Evolutionary conservation across 164 flowering plant genomes (phyloP).

Genomic region (Saururus chinensis): DNA sequence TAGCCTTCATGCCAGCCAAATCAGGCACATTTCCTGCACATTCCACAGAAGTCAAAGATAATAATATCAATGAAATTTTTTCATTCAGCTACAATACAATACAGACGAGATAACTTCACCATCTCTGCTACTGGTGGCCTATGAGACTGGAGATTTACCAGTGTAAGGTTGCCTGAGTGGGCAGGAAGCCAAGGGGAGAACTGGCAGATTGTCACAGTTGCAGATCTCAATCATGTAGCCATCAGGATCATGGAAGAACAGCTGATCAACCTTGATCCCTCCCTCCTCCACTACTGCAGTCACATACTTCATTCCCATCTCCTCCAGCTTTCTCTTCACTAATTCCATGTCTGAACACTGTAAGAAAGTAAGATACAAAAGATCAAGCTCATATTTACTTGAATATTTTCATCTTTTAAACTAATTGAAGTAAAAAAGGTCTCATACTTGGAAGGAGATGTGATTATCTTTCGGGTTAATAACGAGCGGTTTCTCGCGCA

Average conservation of each 20-base stretch:
- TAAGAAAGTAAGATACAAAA: not conserved
- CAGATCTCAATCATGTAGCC: constrained; percentile 81
- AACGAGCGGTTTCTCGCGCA: constrained; percentile 20
- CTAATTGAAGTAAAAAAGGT: not conserved
- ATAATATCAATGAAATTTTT: too few species aligned
- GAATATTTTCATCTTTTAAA: not conserved
- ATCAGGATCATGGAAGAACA: constrained; percentile 89
- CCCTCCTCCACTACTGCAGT: constrained; percentile 59
- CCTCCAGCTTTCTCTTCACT: constrained; percentile 43
- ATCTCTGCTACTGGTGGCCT: too few species aligned
- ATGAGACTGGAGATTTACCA: not conserved
- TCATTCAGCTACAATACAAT: too few species aligned
- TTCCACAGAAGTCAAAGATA: not conserved
- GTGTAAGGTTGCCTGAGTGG: constrained; percentile 16
- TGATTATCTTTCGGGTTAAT: constrained; percentile 74
- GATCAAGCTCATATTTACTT: not conserved
- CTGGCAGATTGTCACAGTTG: constrained; percentile 70
- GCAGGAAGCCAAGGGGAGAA: constrained; percentile 47
- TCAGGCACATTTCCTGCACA: not conserved
- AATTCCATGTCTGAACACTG: constrained; percentile 47
- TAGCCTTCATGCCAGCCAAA: not conserved
- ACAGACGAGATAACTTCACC: too few species aligned
- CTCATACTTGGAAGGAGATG: constrained; percentile 60
- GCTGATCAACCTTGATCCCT: constrained; percentile 52
- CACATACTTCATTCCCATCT: constrained; percentile 49